Conservation (phyloP, 805 yeast genomes). For the Candida nemodendra region DNA sequence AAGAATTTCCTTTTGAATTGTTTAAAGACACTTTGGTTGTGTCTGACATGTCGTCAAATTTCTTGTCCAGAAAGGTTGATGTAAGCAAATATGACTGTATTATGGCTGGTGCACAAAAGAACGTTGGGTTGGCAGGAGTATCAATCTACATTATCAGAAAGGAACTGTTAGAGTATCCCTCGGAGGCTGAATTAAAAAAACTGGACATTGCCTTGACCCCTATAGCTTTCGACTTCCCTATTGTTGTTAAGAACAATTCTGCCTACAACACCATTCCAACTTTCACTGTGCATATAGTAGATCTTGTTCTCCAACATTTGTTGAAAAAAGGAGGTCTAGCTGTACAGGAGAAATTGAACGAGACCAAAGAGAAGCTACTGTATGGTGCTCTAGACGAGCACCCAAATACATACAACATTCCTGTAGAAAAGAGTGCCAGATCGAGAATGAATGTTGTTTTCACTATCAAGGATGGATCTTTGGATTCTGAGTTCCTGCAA, state of each 20-base stretch:
- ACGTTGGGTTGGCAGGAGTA: constrained; percentile 95
- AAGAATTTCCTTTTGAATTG: constrained; percentile 45
- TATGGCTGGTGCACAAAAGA: constrained; percentile 98
- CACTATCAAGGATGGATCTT: constrained; percentile 56
- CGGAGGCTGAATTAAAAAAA: constrained; percentile 56
- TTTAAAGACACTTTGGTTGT: constrained; percentile 77
- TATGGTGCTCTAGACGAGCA: constrained; percentile 65
- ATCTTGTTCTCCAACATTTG: constrained; percentile 68
- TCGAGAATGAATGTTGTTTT: constrained; percentile 94
- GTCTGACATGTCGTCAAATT: constrained; percentile 93
- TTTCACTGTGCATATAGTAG: constrained; percentile 83
- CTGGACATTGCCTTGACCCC: constrained; percentile 79
- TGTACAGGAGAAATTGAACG: constrained; percentile 56
- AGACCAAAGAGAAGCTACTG: constrained; percentile 58
- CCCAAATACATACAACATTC: constrained; percentile 62
- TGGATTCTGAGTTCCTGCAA: constrained; percentile 68
- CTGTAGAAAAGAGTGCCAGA: constrained; percentile 64
- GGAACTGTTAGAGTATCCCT: constrained; percentile 63
- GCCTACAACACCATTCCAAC: constrained; percentile 96
- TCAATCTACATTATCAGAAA: constrained; percentile 90
- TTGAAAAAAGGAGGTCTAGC: constrained; percentile 70
- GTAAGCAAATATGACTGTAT: constrained; percentile 83
- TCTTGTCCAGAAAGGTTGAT: constrained; percentile 77
- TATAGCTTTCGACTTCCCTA: constrained; percentile 83
- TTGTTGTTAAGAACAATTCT: constrained; percentile 83